These are phyloP conservation scores for Paxillus rubicundulus DNA, from an alignment of 768 basidiomycete genomes.

Conservation along the genomic window DNA sequence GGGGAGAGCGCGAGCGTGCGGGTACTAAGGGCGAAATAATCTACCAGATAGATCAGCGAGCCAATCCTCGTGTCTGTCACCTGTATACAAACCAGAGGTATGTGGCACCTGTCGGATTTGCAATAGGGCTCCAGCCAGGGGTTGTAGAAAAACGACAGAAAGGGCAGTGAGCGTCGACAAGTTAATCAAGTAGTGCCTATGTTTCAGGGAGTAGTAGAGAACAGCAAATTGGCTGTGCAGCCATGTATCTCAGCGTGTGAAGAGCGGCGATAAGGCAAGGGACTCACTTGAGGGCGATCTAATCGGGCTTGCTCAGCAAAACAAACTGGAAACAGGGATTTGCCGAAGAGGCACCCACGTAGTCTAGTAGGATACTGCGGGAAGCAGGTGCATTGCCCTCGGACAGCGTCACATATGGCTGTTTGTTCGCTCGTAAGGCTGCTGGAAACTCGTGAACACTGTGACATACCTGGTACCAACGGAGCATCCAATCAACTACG, in stretches of 20 bases:
- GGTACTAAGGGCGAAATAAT: conserved; percentile 39
- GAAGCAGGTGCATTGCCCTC: conserved; percentile 52
- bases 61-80: conserved; percentile 6
- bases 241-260: conserved; percentile 7
- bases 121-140: conserved; percentile 47
- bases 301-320: conserved; percentile 1
- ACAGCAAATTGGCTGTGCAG: conserved; percentile 39
- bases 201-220: conserved; percentile 45
- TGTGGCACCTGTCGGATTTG: conserved; percentile 22
- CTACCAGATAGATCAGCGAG: conserved; percentile 23
- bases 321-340: neutral
- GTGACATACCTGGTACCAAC: conserved; percentile 54
- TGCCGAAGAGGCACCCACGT: conserved; percentile 40
- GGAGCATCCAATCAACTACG: conserved; percentile 51
- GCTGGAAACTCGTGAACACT: neutral
- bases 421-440: conserved; percentile 5
- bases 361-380: conserved; percentile 63
- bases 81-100: conserved; percentile 6
- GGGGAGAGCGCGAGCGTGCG: conserved; percentile 45
- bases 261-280: neutral
- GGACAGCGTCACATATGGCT: conserved; percentile 64
- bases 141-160: conserved; percentile 50
- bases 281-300: conserved; percentile 46
- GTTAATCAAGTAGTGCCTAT: conserved; percentile 54
- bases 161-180: conserved; percentile 51